These are phyloP conservation scores for Mycena floridula DNA, from an alignment of 768 basidiomycete species.

Conservation along the genomic window DNA sequence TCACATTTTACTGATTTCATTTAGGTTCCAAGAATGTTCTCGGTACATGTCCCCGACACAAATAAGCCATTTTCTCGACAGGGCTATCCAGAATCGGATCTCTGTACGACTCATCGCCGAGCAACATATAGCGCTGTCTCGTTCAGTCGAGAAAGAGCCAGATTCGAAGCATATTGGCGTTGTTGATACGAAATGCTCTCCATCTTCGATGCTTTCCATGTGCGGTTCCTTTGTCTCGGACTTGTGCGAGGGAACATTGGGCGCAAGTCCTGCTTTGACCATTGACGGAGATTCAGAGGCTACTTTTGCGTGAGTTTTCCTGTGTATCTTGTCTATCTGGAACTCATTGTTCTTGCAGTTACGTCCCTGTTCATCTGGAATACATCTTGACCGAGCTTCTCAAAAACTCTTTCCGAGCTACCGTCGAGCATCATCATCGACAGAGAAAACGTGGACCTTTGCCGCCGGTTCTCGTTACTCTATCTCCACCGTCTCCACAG, in stretches of 20 bases:
- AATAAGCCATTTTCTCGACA: conserved; percentile 75
- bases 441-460: conserved; percentile 33
- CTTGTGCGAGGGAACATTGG: conserved; percentile 80
- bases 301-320: conserved; percentile 68
- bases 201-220: conserved; percentile 65
- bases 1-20: background rate
- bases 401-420: conserved; percentile 89
- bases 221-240: conserved; percentile 82
- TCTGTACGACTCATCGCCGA: conserved; percentile 86
- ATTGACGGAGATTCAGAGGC: conserved; percentile 68
- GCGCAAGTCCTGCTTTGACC: conserved; percentile 56
- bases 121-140: conserved; percentile 83
- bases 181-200: conserved; percentile 68
- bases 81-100: conserved; percentile 80
- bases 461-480: conserved; percentile 66
- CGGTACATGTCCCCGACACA: conserved; percentile 80
- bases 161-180: conserved; percentile 54
- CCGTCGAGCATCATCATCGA: conserved; percentile 66
- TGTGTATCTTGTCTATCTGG: conserved; percentile 1
- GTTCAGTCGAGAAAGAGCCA: conserved; percentile 44
- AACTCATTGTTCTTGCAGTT: conserved; percentile 36
- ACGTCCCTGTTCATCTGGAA: conserved; percentile 86
- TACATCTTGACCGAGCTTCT: conserved; percentile 88
- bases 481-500: conserved; percentile 50
- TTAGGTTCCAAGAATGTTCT: conserved; percentile 80